Percentiles rank a stretch among this genome's conserved stretches.
phyloP scores from a whole-genome alignment of 2,329 filamentous ascomycete species.

The Fusarium penzigii region DNA sequence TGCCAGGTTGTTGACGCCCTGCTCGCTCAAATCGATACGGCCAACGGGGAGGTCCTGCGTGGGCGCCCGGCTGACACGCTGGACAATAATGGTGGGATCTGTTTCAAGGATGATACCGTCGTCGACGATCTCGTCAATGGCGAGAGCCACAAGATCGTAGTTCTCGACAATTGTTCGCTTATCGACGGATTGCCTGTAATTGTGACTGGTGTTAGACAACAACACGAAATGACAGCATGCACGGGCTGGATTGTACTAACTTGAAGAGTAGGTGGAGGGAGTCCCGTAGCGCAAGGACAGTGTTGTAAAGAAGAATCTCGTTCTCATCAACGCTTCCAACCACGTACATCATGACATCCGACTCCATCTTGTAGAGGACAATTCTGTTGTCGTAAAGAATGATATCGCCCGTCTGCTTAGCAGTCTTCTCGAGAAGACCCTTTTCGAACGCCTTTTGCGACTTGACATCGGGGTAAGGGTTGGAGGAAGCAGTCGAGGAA shows the following conservation, averaged over 20 bases:
- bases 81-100: conserved; percentile 90
- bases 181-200: conserved; percentile 82
- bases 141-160: conserved; percentile 92
- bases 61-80: conserved; percentile 88
- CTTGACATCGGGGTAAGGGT: conserved; percentile 86
- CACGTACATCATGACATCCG: conserved; percentile 94
- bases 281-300: conserved; percentile 87
- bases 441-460: conserved; percentile 97
- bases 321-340: conserved; percentile 93
- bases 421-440: conserved; percentile 91
- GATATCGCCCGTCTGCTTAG: conserved; percentile 93
- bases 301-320: conserved; percentile 94
- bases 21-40: conserved; percentile 92
- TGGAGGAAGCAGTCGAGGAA: conserved; percentile 55
- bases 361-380: conserved; percentile 97
- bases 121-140: conserved; percentile 93
- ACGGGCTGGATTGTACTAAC: conserved; percentile 49
- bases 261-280: conserved; percentile 89
- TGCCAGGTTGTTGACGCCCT: conserved; percentile 90
- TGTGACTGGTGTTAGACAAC: conserved; percentile 7
- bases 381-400: conserved; percentile 97
- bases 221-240: background rate
- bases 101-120: conserved; percentile 97
- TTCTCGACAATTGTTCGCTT: conserved; percentile 98
- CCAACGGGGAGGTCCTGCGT: conserved; percentile 89